Conservation (phyloP, 352 stramenopile genomes). For the Globisporangium heterothallicum region DNA sequence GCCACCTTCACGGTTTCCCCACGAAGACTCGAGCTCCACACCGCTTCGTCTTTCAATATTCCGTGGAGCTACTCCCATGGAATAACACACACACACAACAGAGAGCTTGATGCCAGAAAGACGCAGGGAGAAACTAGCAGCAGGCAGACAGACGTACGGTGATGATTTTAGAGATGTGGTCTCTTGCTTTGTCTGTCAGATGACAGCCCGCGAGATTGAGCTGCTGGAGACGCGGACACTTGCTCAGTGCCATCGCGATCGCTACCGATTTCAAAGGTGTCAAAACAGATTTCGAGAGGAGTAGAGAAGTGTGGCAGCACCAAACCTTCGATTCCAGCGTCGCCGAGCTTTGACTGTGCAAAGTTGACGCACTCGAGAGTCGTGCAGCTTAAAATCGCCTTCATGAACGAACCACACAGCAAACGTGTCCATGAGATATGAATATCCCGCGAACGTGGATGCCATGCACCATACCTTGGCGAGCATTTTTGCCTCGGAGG, state of each 20-base stretch:
- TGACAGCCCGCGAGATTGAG: constrained; percentile 37
- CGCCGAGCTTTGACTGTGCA: constrained; percentile 9
- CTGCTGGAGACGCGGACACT: constrained; percentile 28
- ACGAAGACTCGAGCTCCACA: constrained; percentile 55
- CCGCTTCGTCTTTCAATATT: constrained; percentile 40
- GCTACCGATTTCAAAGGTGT: constrained; percentile 9
- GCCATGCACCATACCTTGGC: constrained; percentile 19
- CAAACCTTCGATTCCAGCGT: constrained; percentile 14
- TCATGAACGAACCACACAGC: neutral
- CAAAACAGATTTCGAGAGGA: neutral
- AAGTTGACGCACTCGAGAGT: constrained; percentile 17
- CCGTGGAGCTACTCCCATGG: constrained; percentile 33
- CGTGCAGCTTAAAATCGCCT: constrained; percentile 25
- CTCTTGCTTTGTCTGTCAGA: constrained; percentile 44
- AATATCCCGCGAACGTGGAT: too few species aligned
- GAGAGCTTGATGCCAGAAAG: too few species aligned
- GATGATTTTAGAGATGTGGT: constrained; percentile 59
- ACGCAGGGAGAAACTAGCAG: too few species aligned
- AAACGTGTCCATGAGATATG: too few species aligned
- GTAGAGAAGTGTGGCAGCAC: neutral
- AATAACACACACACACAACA: too few species aligned
- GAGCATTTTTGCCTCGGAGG: constrained; percentile 17
- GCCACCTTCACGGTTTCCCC: constrained; percentile 13
- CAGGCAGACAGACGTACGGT: constrained; percentile 16
- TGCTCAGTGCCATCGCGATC: constrained; percentile 36